A percentile compares a stretch with the other conserved stretches of the same genome.
phyloP scores from a whole-genome alignment of 2,329 filamentous ascomycete genomes.

The Aureobasidium sp. region DNA sequence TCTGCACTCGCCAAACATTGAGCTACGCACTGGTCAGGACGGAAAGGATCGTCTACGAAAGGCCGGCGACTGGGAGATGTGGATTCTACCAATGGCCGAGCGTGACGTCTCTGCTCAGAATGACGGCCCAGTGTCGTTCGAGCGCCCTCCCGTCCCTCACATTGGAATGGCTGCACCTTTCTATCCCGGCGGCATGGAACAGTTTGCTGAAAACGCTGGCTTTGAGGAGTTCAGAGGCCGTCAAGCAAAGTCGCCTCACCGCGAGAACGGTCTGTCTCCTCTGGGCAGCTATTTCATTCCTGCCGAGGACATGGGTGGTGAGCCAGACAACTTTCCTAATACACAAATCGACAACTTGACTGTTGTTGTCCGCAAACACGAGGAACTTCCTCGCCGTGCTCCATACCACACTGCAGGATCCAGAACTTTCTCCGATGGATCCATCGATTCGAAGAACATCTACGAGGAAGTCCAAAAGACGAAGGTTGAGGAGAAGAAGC shows the following conservation, averaged over 20 bases:
- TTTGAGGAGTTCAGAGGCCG: slow-evolving; percentile 19
- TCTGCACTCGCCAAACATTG: slow-evolving; percentile 63
- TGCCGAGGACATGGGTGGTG: slow-evolving; percentile 21
- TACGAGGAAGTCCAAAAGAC: slow-evolving; percentile 41
- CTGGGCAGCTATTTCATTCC: slow-evolving; percentile 14
- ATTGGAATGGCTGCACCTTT: slow-evolving; percentile 25
- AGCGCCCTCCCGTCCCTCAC: slow-evolving; percentile 34
- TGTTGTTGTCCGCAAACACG: slow-evolving; percentile 44
- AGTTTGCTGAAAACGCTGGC: slow-evolving; percentile 14
- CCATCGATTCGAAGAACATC: slow-evolving; percentile 47
- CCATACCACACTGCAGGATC: slow-evolving; percentile 36
- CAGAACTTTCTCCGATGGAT: slow-evolving; percentile 50
- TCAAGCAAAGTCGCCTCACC: slow-evolving; percentile 25
- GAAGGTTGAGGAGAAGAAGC: slow-evolving; percentile 32
- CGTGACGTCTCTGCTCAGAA: slow-evolving; percentile 69
- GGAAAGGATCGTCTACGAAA: slow-evolving; percentile 71
- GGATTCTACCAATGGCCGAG: slow-evolving; percentile 64
- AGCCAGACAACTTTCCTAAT: slow-evolving; percentile 45
- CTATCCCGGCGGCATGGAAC: slow-evolving; percentile 17
- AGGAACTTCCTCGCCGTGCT: slow-evolving; percentile 19
- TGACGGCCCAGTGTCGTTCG: slow-evolving; percentile 53
- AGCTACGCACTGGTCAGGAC: slow-evolving; percentile 69
- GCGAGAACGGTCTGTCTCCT: slow-evolving; percentile 23
- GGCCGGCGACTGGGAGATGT: slow-evolving; percentile 70
- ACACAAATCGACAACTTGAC: slow-evolving; percentile 46